phyloP scores from a whole-genome alignment of 176 grass and related monocot genomes.

The Olyra latifolia region DNA sequence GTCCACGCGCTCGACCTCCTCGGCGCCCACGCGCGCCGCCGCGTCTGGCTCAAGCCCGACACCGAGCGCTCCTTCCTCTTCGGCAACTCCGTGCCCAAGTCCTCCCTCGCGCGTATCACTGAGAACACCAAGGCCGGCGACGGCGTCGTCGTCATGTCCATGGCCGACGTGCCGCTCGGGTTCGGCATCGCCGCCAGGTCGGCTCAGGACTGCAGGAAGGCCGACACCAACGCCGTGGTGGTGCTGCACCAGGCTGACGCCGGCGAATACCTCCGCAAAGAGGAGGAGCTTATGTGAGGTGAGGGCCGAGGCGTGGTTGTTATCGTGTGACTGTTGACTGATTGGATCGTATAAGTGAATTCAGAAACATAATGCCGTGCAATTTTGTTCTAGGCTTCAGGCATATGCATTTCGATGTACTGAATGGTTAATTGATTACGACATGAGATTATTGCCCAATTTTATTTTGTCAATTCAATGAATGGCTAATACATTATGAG shows the following conservation, averaged over 20 bases:
- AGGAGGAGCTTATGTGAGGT: conserved; percentile 74
- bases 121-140: conserved; percentile 76
- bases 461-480: neutral
- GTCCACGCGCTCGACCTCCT: conserved; percentile 85
- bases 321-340: neutral
- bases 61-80: conserved; percentile 86
- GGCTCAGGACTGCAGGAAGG: conserved; percentile 83
- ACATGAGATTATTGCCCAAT: neutral
- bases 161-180: conserved; percentile 79
- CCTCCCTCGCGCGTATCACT: conserved; percentile 79
- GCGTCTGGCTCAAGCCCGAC: conserved; percentile 87
- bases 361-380: neutral
- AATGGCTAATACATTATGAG: conserved; percentile 5
- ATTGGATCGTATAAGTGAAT: neutral
- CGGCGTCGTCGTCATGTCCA: conserved; percentile 79
- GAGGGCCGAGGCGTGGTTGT: neutral
- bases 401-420: neutral
- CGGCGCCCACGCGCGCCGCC: conserved; percentile 78
- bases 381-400: neutral
- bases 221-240: conserved; percentile 69
- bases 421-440: conserved; percentile 7
- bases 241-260: conserved; percentile 79
- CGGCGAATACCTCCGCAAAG: conserved; percentile 76
- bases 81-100: conserved; percentile 86
- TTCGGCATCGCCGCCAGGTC: conserved; percentile 71